These are phyloP conservation scores for Martensiomyces pterosporus DNA, from an alignment of 192 early-diverging fungal species.

Conservation along the genomic window DNA sequence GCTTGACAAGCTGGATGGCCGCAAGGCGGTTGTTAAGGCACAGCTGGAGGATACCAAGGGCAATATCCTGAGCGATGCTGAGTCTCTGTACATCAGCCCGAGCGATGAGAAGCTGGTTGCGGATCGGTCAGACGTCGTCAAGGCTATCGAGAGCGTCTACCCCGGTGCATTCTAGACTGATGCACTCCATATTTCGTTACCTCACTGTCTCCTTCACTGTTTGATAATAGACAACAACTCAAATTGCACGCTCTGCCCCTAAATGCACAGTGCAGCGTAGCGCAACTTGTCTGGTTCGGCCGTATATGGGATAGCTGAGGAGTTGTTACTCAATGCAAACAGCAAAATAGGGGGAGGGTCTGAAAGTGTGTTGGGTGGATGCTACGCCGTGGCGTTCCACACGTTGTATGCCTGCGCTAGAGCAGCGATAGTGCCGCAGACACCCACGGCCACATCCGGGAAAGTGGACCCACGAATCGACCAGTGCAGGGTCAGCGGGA, in stretches of 20 bases:
- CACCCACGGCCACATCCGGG: constrained; percentile 88
- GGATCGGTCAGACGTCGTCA: constrained; percentile 19
- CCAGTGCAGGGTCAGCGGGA: constrained; percentile 91
- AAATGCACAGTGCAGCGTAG: no score
- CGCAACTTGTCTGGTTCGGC: no score
- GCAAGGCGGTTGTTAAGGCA: constrained; percentile 64
- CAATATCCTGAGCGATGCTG: constrained; percentile 58
- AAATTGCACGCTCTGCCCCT: no score
- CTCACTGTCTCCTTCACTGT: no score
- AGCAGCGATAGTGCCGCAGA: constrained; percentile 92
- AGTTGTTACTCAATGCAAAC: no score
- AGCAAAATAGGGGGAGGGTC: no score
- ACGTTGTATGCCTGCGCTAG: constrained; percentile 74
- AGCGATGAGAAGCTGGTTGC: constrained; percentile 38
- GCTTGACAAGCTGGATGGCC: constrained; percentile 58
- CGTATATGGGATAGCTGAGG: no score
- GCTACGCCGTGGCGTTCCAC: constrained; percentile 71
- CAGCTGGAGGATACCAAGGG: constrained; percentile 59
- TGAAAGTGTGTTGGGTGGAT: no score
- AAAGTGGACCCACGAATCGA: constrained; percentile 78
- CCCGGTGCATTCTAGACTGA: constrained; percentile 32
- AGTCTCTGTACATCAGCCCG: constrained; percentile 62
- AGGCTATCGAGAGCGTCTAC: constrained; percentile 29
- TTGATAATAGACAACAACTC: no score
- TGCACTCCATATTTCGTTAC: no score